A percentile compares a stretch with the other conserved stretches of the same genome.
These are phyloP conservation scores for Neltuma alba DNA, from an alignment of 306 rosid genomes.

Conservation along the genomic window DNA sequence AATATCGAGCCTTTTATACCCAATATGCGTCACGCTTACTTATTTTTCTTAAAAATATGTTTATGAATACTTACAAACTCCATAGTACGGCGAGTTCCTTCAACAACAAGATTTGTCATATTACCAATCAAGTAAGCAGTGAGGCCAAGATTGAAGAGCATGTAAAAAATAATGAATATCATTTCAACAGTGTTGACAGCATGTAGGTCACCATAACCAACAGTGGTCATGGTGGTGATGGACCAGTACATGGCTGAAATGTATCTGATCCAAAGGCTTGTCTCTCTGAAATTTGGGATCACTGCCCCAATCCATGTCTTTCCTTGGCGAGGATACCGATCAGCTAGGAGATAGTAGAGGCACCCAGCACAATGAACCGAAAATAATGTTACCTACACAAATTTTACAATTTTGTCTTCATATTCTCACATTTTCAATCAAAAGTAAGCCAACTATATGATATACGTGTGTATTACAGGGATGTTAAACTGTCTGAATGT, in stretches of 20 bases:
- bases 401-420: background rate
- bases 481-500: background rate
- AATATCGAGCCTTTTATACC: slow-evolving; percentile 9
- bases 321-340: slow-evolving; percentile 69
- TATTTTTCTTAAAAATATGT: background rate
- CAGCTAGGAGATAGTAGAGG: slow-evolving; percentile 84
- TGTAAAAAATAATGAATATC: slow-evolving; percentile 88
- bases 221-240: slow-evolving; percentile 92
- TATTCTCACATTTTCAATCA: background rate
- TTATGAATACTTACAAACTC: slow-evolving; percentile 66
- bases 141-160: slow-evolving; percentile 96
- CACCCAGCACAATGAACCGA: slow-evolving; percentile 91
- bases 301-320: slow-evolving; percentile 85
- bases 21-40: background rate
- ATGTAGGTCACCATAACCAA: slow-evolving; percentile 94
- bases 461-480: too few species aligned
- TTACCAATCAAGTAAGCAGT: slow-evolving; percentile 93
- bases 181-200: slow-evolving; percentile 82
- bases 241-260: slow-evolving; percentile 92
- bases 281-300: slow-evolving; percentile 74
- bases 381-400: slow-evolving; percentile 70
- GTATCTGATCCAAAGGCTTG: slow-evolving; percentile 71
- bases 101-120: slow-evolving; percentile 97
- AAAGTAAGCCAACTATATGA: background rate
- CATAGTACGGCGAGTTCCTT: slow-evolving; percentile 98